Evolutionary conservation across 2,329 filamentous ascomycete genomes (phyloP).

Genomic region (Cercospora beticola): DNA sequence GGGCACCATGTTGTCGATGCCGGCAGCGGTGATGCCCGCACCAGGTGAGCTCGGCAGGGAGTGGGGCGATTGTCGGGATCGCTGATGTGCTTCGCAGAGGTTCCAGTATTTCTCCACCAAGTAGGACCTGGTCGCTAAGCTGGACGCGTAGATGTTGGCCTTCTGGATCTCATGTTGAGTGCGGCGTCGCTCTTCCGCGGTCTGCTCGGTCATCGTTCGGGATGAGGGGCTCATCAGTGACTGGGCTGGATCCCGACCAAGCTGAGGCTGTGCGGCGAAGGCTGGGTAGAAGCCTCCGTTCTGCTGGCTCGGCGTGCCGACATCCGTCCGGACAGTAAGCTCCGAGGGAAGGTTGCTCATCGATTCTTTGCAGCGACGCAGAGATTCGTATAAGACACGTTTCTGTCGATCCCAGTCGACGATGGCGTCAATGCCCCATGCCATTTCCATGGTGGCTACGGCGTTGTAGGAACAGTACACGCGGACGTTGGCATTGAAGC

Average conservation of each 20-base stretch:
- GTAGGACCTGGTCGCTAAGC: constrained; percentile 77
- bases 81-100: constrained; percentile 63
- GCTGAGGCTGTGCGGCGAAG: constrained; percentile 26
- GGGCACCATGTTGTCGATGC: constrained; percentile 39
- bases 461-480: constrained; percentile 80
- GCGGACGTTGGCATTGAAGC: constrained; percentile 76
- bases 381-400: constrained; percentile 66
- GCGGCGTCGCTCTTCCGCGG: constrained; percentile 42
- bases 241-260: constrained; percentile 30
- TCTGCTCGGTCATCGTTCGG: constrained; percentile 33
- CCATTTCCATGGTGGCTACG: constrained; percentile 75
- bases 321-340: constrained; percentile 58
- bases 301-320: constrained; percentile 34
- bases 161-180: constrained; percentile 89
- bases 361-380: constrained; percentile 68
- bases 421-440: constrained; percentile 74
- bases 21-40: constrained; percentile 38
- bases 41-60: constrained; percentile 40
- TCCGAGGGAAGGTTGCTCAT: constrained; percentile 68
- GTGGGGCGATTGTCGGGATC: constrained; percentile 38
- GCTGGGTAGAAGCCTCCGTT: constrained; percentile 30
- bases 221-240: constrained; percentile 38
- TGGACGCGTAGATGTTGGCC: constrained; percentile 81
- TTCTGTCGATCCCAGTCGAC: constrained; percentile 77
- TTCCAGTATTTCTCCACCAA: constrained; percentile 84